phyloP scores from a whole-genome alignment of 1,139 yeast species.

The Lodderomyces theae region DNA sequence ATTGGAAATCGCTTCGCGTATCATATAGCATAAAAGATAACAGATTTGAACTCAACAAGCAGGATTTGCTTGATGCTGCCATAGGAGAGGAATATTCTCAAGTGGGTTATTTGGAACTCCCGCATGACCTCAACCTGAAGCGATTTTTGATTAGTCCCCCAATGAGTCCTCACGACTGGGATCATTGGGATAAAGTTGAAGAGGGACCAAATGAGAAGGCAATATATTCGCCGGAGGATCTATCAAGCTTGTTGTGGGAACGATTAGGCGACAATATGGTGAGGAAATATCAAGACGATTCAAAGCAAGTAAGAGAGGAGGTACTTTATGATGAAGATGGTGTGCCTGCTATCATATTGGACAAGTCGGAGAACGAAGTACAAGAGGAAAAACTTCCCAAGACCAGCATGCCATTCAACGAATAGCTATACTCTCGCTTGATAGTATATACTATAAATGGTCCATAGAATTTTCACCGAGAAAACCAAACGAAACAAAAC shows the following conservation, averaged over 20 bases:
- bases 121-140: constrained; percentile 38
- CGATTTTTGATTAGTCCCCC: constrained; percentile 49
- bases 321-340: constrained; percentile 36
- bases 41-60: constrained; percentile 14
- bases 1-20: constrained; percentile 20
- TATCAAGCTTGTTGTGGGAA: constrained; percentile 46
- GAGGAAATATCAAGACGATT: constrained; percentile 25
- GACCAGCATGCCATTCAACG: constrained; percentile 20
- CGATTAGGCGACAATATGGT: constrained; percentile 42
- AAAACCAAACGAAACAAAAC: too few species aligned
- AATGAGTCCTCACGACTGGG: constrained; percentile 50
- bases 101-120: constrained; percentile 39
- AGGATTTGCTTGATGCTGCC: constrained; percentile 6
- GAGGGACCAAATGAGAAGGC: constrained; percentile 42
- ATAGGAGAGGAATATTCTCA: constrained; percentile 2
- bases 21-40: constrained; percentile 39
- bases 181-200: constrained; percentile 43
- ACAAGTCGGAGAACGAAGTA: constrained; percentile 19
- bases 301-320: constrained; percentile 11
- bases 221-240: constrained; percentile 38
- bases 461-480: too few species aligned
- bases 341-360: constrained; percentile 40
- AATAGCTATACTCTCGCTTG: too few species aligned
- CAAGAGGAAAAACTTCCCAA: constrained; percentile 11
- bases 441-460: too few species aligned